Base-by-base conservation (phyloP, 1,139 yeast genomes). In the Meyerozyma guilliermondii region DNA sequence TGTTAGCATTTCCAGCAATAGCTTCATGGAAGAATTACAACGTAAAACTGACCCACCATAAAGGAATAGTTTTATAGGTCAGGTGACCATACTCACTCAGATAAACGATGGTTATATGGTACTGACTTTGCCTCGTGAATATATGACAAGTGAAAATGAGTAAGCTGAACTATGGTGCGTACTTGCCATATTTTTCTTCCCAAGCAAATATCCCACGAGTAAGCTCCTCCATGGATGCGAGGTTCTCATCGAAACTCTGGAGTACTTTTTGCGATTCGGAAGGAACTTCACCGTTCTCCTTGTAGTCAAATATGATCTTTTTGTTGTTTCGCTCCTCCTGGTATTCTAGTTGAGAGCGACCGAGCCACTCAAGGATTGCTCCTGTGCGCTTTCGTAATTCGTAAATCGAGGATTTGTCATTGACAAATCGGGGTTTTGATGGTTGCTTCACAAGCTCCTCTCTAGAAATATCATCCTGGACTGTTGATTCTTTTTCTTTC, bases 371-470 rank as follows among this genome's bases (percentile, higher is more conserved):
- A 54, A 91, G 68, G 16, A 92, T 89, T 3, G 96, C 95, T 5
- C 91, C 86, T 1, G 89, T 87, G 44, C 98, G 74, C 56, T 88
- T 83, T 43, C 91, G 79, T 81, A 91, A 81, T 58, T 91, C 98
- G 50, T 78, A 76, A 46, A 89, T 65, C 2, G 89, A 76, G 2
- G 87, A 78, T 43, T 87, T 77, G 10, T 83, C 80, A 46, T 83
- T 83, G 7, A 95, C 97, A 43, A 80, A 71, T 42, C 96, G 76
- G 11, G 98, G 96, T 52, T 81, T 85, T 38, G 89, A 83, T 5
- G 89, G 83, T 56, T 81, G 86, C 48, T 74, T 80, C 17, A 80
- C 50, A 50, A 68, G 52, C 54, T 73, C 74, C 16, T 29, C 33
- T 7, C 33, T 11, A 29, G 33, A 29, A 9, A 29, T 14, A 7